phyloP scores from a whole-genome alignment of 495 filamentous ascomycete genomes.

The Penicillium daleae region DNA sequence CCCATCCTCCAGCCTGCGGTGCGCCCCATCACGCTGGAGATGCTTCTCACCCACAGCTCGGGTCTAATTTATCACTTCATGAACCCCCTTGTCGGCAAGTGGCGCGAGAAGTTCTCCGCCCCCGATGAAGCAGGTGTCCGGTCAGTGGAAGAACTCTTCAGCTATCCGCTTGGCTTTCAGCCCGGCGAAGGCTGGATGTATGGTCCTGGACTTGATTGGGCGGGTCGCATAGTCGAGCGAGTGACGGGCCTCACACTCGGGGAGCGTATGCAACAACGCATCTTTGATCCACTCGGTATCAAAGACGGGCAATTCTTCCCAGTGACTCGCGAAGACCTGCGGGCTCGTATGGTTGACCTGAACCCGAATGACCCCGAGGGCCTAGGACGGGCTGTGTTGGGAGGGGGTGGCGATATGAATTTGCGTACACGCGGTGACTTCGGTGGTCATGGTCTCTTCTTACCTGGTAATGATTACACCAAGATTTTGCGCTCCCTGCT shows the following conservation, averaged over 20 bases:
- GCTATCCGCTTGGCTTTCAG: constrained; percentile 48
- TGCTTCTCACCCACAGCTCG: constrained; percentile 54
- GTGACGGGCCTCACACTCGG: constrained; percentile 42
- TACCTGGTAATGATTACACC: constrained; percentile 48
- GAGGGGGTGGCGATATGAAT: constrained; percentile 31
- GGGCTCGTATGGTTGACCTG: constrained; percentile 38
- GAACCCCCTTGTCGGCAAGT: constrained; percentile 36
- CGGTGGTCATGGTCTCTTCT: constrained; percentile 59
- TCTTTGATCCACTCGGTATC: constrained; percentile 52
- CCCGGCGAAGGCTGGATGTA: constrained; percentile 57
- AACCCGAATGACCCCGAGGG: constrained; percentile 32
- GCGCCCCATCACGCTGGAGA: constrained; percentile 44
- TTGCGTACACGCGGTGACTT: constrained; percentile 37
- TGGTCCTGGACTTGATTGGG: constrained; percentile 56
- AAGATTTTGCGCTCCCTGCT: constrained; percentile 56
- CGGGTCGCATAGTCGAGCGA: constrained; percentile 47
- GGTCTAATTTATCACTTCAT: constrained; percentile 51
- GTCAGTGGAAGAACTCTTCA: constrained; percentile 32
- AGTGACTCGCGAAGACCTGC: constrained; percentile 36
- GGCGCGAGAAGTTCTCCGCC: constrained; percentile 38
- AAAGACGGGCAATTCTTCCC: constrained; percentile 46
- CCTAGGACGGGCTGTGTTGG: constrained; percentile 30
- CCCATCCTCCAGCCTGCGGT: constrained; percentile 28
- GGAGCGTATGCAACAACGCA: constrained; percentile 48
- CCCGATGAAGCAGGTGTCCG: constrained; percentile 12